Evolutionary conservation across 2,329 filamentous ascomycete genomes (phyloP), one percentile per base, ranked within the genome.

Genomic region (Rugonectria rugulosa): DNA sequence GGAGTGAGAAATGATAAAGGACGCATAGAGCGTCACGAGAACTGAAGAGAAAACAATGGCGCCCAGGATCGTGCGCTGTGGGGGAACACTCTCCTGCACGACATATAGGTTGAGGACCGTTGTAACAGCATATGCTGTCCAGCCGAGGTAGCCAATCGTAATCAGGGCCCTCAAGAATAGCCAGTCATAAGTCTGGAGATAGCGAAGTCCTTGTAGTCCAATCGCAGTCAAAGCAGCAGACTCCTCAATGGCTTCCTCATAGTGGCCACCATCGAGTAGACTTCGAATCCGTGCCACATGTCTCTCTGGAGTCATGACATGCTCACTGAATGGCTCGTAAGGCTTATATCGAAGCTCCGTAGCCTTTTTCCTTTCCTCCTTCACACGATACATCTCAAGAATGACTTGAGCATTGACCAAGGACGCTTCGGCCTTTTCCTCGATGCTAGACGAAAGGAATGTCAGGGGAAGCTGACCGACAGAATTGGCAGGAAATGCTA

Each of bases 171-270:
- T 84, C 29, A 99, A 78, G 75, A 99, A 99, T 3, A 99, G 81
- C 95, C 95, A 99, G 76, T 99, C 95, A 68, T 99, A 99, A 0
- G 93, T 99, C 74, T 99, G 95, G 21, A 99, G 82, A 72, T 99
- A 99, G 45, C 95, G 86, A 57, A 99, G 78, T 7, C 95, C 95
- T 58, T 92, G 84, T 1, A 99, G 81, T 2, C 87, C 89, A 45
- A 91, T 77, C 56, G 89, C 83, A 57, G 98, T 90, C 12, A 99
- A 80, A 23, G 87, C 84, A 36, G 89, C 87, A 2, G 91, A 92
- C 66, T 90, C 84, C 53, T 86, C 79, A 64, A 98, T 97, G 2
- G 94, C 91, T 64, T 91, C 84, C 53, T 94, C 87, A 61, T 88
- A 87, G 40, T 84, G 79, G 7, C 84, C 87, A 9, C 76, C 75